Percentiles rank a stretch among this genome's conserved stretches.
Conservation (phyloP, 257 asterid species). For the Salvia rosmarinus region DNA sequence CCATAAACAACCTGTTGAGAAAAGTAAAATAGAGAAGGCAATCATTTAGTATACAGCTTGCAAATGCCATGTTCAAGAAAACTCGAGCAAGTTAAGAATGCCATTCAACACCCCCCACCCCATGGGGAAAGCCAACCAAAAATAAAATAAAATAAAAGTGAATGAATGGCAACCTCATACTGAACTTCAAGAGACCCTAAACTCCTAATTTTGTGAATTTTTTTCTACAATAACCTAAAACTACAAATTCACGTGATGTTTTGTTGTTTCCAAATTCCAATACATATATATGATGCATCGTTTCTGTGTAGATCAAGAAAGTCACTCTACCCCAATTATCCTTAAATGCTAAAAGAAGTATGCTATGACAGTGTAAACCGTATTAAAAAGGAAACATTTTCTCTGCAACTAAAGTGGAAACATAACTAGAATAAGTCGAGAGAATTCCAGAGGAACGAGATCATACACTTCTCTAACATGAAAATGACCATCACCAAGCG, state of each 20-base stretch:
- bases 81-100: background rate
- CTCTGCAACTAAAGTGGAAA: background rate
- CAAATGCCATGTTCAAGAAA: background rate
- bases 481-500: constrained; percentile 63
- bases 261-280: background rate
- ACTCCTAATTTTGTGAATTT: background rate
- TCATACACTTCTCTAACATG: constrained; percentile 86
- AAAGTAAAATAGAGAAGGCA: constrained; percentile 14
- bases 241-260: background rate
- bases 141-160: background rate
- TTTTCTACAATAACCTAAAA: background rate
- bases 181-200: background rate
- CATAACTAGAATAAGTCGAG: constrained; percentile 6
- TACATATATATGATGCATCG: background rate
- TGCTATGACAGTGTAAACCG: background rate
- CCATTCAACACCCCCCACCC: background rate
- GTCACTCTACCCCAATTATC: background rate
- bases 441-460: constrained; percentile 25
- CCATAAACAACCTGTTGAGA: constrained; percentile 57
- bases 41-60: constrained; percentile 25
- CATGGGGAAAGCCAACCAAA: background rate
- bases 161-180: background rate
- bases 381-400: background rate
- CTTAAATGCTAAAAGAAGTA: background rate
- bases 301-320: background rate